Base-by-base conservation (phyloP, 2,329 filamentous ascomycete genomes). In the Xylaria sp. region DNA sequence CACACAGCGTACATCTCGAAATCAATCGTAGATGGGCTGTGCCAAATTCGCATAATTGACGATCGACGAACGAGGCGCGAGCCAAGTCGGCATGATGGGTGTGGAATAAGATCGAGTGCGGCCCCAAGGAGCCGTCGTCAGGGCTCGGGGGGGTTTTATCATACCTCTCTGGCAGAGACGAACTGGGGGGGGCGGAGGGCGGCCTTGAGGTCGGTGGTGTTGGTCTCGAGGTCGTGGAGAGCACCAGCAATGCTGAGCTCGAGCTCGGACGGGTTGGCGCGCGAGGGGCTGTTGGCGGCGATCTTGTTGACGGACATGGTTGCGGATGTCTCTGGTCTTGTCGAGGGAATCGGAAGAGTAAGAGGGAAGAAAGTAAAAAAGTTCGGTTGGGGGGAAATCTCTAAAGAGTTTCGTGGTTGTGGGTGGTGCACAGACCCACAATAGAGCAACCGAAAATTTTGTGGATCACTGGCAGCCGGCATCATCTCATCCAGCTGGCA, bases 151-250 rank as follows among this genome's bases (percentile, higher is more conserved):
- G 61, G 78, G 87, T 92, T 16, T 16, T 16, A 92, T 89, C 63
- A 59, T 56, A 99, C 94, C 93, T 99, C 94, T 81, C 92, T 91
- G 78, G 94, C 94, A 82, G 91, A 96, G 79, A 95, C 91, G 81
- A 99, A 92, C 87, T 99, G 94, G 81, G 99, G 88, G 80, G 94
- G 94, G 77, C 94, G 89, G 77, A 99, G 89, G 73, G 92, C 89
- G 76, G 86, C 86, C 90, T 93, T 96, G 82, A 99, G 90, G 82
- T 99, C 94, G 79, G 92, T 84, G 76, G 94, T 96, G 88, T 97
- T 97, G 84, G 88, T 92, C 91, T 99, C 94, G 81, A 99, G 91
- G 77, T 99, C 94, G 85, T 89, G 95, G 70, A 99, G 91, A 82
- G 94, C 94, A 81, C 88, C 90, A 78, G 94, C 94, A 79, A 99